A percentile compares a stretch with the other conserved stretches of the same genome.
Conservation (phyloP, 805 yeast species). For the Yarrowia sp. region DNA sequence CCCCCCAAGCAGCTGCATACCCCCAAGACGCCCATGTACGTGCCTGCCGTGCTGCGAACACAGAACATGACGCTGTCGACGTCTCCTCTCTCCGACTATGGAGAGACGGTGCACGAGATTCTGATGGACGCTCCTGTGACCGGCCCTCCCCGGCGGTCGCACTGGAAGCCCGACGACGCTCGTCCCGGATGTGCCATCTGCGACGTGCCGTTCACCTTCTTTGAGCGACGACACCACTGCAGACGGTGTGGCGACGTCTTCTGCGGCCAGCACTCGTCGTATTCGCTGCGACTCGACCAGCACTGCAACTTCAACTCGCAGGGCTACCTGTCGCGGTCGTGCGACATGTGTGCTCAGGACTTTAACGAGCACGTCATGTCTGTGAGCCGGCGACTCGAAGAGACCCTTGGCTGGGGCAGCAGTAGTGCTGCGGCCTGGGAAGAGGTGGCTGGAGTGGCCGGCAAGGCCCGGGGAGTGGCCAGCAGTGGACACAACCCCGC, state of each 20-base stretch:
- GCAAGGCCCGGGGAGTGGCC: constrained; percentile 3
- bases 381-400: constrained; percentile 44
- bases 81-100: constrained; percentile 43
- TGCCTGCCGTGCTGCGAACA: constrained; percentile 84
- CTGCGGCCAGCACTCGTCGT: constrained; percentile 71
- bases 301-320: constrained; percentile 62
- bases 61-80: constrained; percentile 46
- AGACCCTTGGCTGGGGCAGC: constrained; percentile 34
- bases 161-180: constrained; percentile 67
- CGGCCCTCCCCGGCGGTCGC: constrained; percentile 49
- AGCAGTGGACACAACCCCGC: too few relatives aligned
- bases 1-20: constrained; percentile 73
- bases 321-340: constrained; percentile 72
- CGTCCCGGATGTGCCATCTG: constrained; percentile 74
- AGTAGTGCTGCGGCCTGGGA: constrained; percentile 43
- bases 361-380: constrained; percentile 58
- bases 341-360: constrained; percentile 69
- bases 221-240: constrained; percentile 83
- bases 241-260: constrained; percentile 84
- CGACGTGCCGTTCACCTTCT: constrained; percentile 70
- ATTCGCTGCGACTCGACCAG: constrained; percentile 62
- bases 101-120: constrained; percentile 41
- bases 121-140: constrained; percentile 41
- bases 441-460: constrained; percentile 41
- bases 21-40: constrained; percentile 84